Evolutionary conservation across 306 rosid genomes (phyloP), one percentile per base, ranked within the genome.

Genomic region (Cicer judaicum): DNA sequence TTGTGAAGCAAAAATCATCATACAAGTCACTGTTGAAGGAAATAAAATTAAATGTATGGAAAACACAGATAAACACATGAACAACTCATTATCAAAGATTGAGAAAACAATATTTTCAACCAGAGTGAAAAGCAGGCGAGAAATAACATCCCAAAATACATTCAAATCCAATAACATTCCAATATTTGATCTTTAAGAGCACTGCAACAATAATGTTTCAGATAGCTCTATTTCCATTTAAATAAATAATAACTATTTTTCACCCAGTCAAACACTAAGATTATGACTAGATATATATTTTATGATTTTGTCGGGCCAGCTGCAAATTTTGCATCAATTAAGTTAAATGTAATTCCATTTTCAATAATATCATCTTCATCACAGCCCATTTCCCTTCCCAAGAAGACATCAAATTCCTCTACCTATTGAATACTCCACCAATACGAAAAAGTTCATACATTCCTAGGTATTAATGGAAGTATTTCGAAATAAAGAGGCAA

Each of bases 41-140:
- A 18, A 18, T 0, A 18, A 18, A 18, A 18, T 18, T 18, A 18
- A 18, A 46, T 80, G 61, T 49, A 49, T 63, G 24, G 24, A 64
- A 21, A 72, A 65, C 63, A 49, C 67, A 80, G 34, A 41, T 48
- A 76, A 66, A 50, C 60, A 70, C 10, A 13, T 43, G 5, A 62
- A 68, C 57, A 67, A 53, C 43, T n/a, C 18, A 38, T 5, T 39
- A 67, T 21, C 34, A 13, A 18, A 18, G 19, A 18, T 18, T 18
- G 19, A 18, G 29, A 46, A 76, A 53, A 46, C 24, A 40, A 69
- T 46, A 8, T 76, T 59, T 80, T 73, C 57, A 81, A 65, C 76
- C 44, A 79, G 69, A 44, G 34, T 19, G 46, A 57, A 14, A 8
- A 53, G 55, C 18, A 34, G 7, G 59, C 70, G 54, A 53, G n/a